These are phyloP conservation scores for Naganishia cerealis DNA, from an alignment of 1,284 basidiomycete species.

Conservation along the genomic window DNA sequence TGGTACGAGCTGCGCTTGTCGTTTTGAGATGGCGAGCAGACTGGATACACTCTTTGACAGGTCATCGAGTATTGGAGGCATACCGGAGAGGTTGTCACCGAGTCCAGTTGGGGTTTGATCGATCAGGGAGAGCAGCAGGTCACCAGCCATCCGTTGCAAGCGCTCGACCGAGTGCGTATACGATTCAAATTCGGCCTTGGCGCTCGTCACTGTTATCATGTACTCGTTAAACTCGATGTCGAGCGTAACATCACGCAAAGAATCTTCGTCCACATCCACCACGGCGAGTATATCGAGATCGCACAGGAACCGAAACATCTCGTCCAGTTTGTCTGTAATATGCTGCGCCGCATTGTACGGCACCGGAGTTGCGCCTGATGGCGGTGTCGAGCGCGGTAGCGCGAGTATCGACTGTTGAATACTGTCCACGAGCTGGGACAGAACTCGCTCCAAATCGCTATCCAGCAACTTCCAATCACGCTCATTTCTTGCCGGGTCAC, in stretches of 20 bases:
- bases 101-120: neutral
- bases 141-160: neutral
- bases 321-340: conserved; percentile 36
- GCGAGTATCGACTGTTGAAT: conserved; percentile 46
- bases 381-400: conserved; percentile 32
- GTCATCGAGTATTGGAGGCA: neutral
- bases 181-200: conserved; percentile 2
- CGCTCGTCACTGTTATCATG: neutral
- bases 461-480: conserved; percentile 16
- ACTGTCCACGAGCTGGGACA: conserved; percentile 39
- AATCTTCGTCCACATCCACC: conserved; percentile 45
- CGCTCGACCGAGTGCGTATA: neutral
- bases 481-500: neutral
- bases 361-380: conserved; percentile 35
- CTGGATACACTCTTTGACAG: neutral
- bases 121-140: conserved; percentile 6
- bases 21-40: conserved; percentile 5
- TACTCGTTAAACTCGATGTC: conserved; percentile 16
- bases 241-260: neutral
- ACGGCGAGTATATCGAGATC: conserved; percentile 49
- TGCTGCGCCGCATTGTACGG: conserved; percentile 38
- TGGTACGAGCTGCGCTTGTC: conserved; percentile 12
- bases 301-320: conserved; percentile 8
- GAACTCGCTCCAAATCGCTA: neutral
- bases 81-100: neutral